These are phyloP conservation scores for Phylloboletellus chloephorus DNA, from an alignment of 1,284 basidiomycete species.

Conservation along the genomic window DNA sequence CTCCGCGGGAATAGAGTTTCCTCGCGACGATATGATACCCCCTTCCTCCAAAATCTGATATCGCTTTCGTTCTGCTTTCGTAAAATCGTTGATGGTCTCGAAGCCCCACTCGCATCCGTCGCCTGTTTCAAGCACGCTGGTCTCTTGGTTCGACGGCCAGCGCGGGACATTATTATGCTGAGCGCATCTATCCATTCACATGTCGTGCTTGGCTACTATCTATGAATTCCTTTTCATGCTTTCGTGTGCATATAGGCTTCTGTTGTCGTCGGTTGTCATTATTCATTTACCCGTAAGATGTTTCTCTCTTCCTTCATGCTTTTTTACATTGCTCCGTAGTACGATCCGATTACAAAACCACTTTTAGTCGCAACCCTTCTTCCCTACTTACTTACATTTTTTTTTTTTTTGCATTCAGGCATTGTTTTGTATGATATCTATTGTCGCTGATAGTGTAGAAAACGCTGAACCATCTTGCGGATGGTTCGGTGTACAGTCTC, in stretches of 20 bases:
- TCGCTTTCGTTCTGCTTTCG: constrained; percentile 31
- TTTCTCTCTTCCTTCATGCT: constrained; percentile 9
- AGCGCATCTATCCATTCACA: constrained; percentile 19
- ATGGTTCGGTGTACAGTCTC: constrained; percentile 19
- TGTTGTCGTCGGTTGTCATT: constrained; percentile 25
- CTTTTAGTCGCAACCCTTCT: constrained; percentile 17
- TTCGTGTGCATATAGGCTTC: constrained; percentile 28
- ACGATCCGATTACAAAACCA: constrained; percentile 17
- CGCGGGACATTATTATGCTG: constrained; percentile 29
- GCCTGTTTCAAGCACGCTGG: constrained; percentile 11
- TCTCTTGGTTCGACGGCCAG: constrained; percentile 11
- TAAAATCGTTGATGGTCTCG: constrained; percentile 14
- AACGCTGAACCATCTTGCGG: constrained; percentile 3
- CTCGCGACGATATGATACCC: constrained; percentile 13
- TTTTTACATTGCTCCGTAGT: constrained; percentile 14
- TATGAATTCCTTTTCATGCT: constrained; percentile 26
- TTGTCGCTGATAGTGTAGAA: constrained; percentile 27
- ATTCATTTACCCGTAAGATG: constrained; percentile 12
- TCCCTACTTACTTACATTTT: not conserved
- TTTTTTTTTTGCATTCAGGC: constrained; percentile 11
- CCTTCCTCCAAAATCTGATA: constrained; percentile 21
- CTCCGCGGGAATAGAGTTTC: constrained; percentile 26
- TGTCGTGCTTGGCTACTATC: constrained; percentile 27
- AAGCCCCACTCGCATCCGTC: constrained; percentile 25
- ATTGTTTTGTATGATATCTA: constrained; percentile 35